Evolutionary conservation across 495 filamentous ascomycete species (phyloP), one percentile per base, ranked within the genome.

Genomic region (Xylaria cubensis): DNA sequence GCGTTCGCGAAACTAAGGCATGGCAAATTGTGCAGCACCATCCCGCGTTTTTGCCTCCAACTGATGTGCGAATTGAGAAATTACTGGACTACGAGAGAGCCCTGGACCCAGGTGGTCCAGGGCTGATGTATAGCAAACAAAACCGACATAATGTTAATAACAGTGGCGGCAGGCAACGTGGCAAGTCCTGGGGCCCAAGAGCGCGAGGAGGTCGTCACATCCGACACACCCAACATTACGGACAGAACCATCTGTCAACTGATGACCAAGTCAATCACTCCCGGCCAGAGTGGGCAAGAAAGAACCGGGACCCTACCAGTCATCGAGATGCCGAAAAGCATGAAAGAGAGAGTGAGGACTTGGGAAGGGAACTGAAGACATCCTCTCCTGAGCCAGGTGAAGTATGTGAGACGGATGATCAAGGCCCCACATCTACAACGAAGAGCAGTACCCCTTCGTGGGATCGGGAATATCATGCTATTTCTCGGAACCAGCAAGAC

Each of bases 21-120:
- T 89, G 87, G 87, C 72, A 76, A 26, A 72, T 72, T 24, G 68
- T 85, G 50, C 78, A 84, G 53, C 63, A 83, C 44, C 86, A 89
- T 72, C 88, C 87, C 0, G 74, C 78, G 2, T 89, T 88, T 72
- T 50, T 79, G 56, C 70, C 75, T 42, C 71, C 71, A 4, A 42
- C 10, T 13, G 74, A 74, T 36, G 71, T 79, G 4, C 34, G 71
- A 44, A 48, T 70, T 8, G 74, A 74, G 46, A 79, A 74, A 53
- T 51, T 79, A 29, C 36, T 63, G 39, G 74, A 78, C 12, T 79
- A 79, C 17, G 62, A 74, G 4, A 73, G n/a, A 63, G 71, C 69
- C 42, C 26, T 67, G 5, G 64, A 67, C 32, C n/a, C 29, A 15
- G 19, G 51, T 51, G 26, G 26, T 29, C 26, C 26, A 29, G 26